Percentiles rank a stretch among this genome's conserved stretches.
phyloP scores from a whole-genome alignment of 768 basidiomycete species.

The Collybia sp. region DNA sequence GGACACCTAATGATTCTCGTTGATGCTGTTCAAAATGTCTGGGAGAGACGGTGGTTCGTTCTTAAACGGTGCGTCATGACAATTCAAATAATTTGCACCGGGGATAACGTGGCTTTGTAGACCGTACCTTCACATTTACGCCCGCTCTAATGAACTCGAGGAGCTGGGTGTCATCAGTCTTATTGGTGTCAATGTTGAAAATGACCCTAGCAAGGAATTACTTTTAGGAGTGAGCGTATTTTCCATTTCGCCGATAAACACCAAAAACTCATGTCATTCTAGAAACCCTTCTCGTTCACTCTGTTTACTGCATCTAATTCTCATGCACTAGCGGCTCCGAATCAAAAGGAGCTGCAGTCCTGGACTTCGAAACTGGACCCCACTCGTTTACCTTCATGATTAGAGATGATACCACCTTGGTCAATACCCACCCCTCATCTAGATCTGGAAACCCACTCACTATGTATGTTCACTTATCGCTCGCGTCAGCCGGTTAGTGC shows the following conservation, averaged over 20 bases:
- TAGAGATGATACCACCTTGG: not conserved
- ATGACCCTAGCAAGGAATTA: slow-evolving; percentile 82
- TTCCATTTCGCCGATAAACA: not conserved
- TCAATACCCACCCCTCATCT: no score
- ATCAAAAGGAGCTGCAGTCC: slow-evolving; percentile 73
- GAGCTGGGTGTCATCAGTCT: slow-evolving; percentile 83
- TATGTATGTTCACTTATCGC: no score
- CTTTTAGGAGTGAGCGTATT: slow-evolving; percentile 68
- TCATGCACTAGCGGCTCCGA: slow-evolving; percentile 81
- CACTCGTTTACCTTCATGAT: slow-evolving; percentile 52
- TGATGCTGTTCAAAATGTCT: slow-evolving; percentile 74
- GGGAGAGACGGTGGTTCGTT: slow-evolving; percentile 86
- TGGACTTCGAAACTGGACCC: slow-evolving; percentile 88
- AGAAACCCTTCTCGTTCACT: slow-evolving; percentile 87
- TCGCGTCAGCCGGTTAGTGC: no score
- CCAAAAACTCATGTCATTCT: slow-evolving; percentile 1
- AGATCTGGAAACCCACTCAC: no score
- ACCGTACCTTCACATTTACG: slow-evolving; percentile 87
- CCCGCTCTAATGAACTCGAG: slow-evolving; percentile 78
- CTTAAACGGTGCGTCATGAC: slow-evolving; percentile 59
- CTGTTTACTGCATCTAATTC: slow-evolving; percentile 92
- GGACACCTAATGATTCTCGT: slow-evolving; percentile 77
- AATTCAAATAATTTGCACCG: no score
- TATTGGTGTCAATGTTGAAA: slow-evolving; percentile 78
- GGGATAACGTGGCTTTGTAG: slow-evolving; percentile 31